These are phyloP conservation scores for Rhizoclosmatium globosum DNA, from an alignment of 192 early-diverging fungal species.

Conservation along the genomic window DNA sequence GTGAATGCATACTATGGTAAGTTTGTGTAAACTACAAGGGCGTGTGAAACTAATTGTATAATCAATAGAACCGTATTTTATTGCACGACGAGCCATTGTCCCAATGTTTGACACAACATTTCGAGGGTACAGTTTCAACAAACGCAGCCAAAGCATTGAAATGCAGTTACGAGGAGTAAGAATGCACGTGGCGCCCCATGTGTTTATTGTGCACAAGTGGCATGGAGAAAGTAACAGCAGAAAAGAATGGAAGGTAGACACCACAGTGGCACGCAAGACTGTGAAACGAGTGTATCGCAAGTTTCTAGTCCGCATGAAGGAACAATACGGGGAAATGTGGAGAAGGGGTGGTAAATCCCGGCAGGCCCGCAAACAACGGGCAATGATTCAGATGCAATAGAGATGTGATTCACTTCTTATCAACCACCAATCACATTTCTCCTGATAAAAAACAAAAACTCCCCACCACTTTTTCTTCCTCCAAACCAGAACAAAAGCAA, in stretches of 20 bases:
- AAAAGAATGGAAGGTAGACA: conserved; percentile 14
- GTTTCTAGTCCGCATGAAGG: conserved; percentile 22
- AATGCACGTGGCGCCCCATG: conserved; percentile 36
- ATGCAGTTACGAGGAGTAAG: conserved; percentile 36
- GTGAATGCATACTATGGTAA: conserved; percentile 14
- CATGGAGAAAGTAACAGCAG: conserved; percentile 27
- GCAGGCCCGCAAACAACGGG: too few relatives aligned
- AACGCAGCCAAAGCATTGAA: conserved; percentile 43
- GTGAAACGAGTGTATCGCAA: conserved; percentile 35
- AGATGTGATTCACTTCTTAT: neutral
- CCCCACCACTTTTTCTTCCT: neutral
- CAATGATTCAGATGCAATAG: neutral
- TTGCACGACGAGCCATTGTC: conserved; percentile 31
- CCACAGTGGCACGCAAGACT: conserved; percentile 27
- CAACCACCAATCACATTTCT: neutral
- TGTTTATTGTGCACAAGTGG: conserved; percentile 45
- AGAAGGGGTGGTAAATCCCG: neutral
- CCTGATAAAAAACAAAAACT: too few relatives aligned
- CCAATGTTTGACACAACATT: conserved; percentile 45
- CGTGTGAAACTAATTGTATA: too few relatives aligned
- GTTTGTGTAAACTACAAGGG: neutral
- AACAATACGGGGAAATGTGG: conserved; percentile 21
- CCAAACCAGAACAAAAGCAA: conserved; percentile 4
- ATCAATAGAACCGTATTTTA: conserved; percentile 44
- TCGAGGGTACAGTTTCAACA: conserved; percentile 50